Percentiles rank a stretch among this genome's conserved stretches.
Conservation (phyloP, 352 stramenopile species). For the Pseudoperonospora humuli region DNA sequence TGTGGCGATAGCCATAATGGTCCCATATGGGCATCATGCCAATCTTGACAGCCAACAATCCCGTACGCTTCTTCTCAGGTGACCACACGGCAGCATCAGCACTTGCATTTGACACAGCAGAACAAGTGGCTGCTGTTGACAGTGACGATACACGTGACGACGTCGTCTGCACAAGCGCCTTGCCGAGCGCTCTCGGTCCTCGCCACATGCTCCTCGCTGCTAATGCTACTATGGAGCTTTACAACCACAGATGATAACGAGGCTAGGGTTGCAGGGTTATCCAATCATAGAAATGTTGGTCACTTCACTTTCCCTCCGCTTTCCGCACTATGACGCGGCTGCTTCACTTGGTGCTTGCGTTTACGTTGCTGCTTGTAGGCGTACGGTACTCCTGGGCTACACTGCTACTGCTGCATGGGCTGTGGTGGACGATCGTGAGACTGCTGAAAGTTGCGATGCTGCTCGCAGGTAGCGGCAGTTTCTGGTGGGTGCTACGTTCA, state of each 20-base stretch:
- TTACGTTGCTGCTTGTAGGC: slow-evolving; percentile 23
- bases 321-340: slow-evolving; percentile 7
- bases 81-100: slow-evolving; percentile 37
- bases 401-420: slow-evolving; percentile 15
- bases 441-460: slow-evolving; percentile 40
- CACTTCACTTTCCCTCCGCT: neutral
- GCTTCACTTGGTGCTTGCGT: slow-evolving; percentile 9
- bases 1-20: slow-evolving; percentile 93
- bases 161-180: slow-evolving; percentile 8
- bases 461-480: slow-evolving; percentile 33
- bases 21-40: slow-evolving; percentile 99
- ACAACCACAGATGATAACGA: slow-evolving; percentile 19
- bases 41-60: slow-evolving; percentile 92
- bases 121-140: slow-evolving; percentile 14
- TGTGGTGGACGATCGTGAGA: slow-evolving; percentile 21
- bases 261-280: too few species aligned
- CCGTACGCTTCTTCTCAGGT: slow-evolving; percentile 82
- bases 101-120: neutral
- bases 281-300: too few species aligned
- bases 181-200: slow-evolving; percentile 25
- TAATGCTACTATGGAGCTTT: too few species aligned
- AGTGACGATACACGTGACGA: slow-evolving; percentile 9
- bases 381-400: slow-evolving; percentile 14
- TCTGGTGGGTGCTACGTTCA: slow-evolving; percentile 57
- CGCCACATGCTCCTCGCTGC: slow-evolving; percentile 31